Percentiles rank a stretch among this genome's conserved stretches.
phyloP scores from a whole-genome alignment of 106 monocot genomes.

The Dendrobium nobile region DNA sequence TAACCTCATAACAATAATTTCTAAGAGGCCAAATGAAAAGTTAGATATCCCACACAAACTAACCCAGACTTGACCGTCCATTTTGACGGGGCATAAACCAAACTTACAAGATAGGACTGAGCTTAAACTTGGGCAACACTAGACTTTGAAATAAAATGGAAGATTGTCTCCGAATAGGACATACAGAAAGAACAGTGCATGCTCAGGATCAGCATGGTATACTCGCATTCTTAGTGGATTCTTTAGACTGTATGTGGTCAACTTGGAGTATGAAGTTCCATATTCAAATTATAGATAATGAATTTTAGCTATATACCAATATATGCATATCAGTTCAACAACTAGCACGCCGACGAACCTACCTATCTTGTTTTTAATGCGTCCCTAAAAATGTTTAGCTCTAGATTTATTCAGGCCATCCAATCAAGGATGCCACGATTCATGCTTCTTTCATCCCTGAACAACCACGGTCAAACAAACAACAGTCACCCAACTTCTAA shows the following conservation, averaged over 20 bases:
- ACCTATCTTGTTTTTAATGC: neutral
- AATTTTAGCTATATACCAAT: neutral
- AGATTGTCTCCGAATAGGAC: neutral
- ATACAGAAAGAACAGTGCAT: neutral
- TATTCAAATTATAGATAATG: neutral
- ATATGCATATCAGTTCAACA: neutral
- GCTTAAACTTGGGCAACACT: neutral
- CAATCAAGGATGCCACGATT: neutral
- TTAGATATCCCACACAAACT: neutral
- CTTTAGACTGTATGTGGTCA: neutral
- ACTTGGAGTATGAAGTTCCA: neutral
- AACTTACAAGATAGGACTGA: neutral
- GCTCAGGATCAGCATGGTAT: neutral
- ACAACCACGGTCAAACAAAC: neutral
- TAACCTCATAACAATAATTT: neutral
- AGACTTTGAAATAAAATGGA: neutral
- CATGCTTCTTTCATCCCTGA: neutral
- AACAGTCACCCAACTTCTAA: neutral
- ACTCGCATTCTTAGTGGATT: neutral
- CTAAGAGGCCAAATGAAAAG: neutral
- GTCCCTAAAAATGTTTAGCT: too few species aligned
- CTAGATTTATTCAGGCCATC: too few species aligned
- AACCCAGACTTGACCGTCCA: neutral
- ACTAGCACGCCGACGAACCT: neutral
- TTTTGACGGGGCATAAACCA: neutral